phyloP scores from a whole-genome alignment of 495 filamentous ascomycete genomes.

The Trichoderma virens region DNA sequence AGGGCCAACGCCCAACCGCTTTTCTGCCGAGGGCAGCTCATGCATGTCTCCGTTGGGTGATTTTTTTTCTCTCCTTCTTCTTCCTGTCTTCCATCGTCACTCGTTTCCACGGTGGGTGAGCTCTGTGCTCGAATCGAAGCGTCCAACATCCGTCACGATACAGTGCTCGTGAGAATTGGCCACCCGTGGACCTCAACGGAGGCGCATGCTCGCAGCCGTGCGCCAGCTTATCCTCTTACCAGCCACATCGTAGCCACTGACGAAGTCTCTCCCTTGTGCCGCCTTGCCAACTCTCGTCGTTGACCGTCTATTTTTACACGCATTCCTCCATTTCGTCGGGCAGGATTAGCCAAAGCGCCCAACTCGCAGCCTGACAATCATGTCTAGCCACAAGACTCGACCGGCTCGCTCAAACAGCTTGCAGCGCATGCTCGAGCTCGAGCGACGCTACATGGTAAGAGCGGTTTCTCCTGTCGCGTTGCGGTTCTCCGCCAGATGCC shows the following conservation, averaged over 20 bases:
- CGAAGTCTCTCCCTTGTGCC: neutral
- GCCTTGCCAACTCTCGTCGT: neutral
- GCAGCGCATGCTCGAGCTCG: conserved; percentile 43
- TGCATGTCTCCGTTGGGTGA: neutral
- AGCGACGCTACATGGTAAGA: conserved; percentile 46
- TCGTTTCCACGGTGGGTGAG: neutral
- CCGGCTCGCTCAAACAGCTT: conserved; percentile 32
- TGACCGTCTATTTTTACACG: neutral
- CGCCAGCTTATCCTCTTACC: neutral
- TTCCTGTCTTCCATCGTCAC: neutral
- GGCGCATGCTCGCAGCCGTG: neutral
- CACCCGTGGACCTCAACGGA: neutral
- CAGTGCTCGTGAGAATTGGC: neutral
- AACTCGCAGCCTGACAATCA: neutral
- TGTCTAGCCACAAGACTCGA: conserved; percentile 3
- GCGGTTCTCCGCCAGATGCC: neutral
- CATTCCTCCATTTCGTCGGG: neutral
- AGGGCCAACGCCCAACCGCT: neutral
- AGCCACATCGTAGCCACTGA: conserved; percentile 8
- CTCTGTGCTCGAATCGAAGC: neutral
- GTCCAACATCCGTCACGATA: neutral
- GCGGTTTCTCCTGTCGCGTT: neutral
- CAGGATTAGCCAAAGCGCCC: neutral
- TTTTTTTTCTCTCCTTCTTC: neutral
- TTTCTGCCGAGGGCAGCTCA: neutral